phyloP scores from a whole-genome alignment of 1,139 yeast genomes.

The Geotrichum bryndzae region DNA sequence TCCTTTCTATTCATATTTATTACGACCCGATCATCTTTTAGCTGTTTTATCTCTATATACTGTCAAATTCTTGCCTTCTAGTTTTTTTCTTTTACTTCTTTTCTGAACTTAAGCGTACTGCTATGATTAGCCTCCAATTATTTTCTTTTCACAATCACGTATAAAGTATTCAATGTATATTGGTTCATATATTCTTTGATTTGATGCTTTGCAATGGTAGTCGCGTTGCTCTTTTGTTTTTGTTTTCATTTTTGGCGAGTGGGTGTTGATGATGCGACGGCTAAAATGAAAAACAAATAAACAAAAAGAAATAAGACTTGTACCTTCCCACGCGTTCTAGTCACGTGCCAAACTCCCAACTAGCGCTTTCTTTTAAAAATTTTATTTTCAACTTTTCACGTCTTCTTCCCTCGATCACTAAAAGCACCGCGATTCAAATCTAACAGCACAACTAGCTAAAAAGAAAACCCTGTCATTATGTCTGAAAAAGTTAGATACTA shows the following conservation, averaged over 20 bases:
- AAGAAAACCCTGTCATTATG: slow-evolving; percentile 37
- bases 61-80: neutral
- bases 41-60: neutral
- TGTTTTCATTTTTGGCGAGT: too few relatives aligned
- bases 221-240: neutral
- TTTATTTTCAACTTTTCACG: neutral
- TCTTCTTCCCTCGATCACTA: neutral
- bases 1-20: neutral
- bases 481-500: slow-evolving; percentile 71
- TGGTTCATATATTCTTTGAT: neutral
- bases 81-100: neutral
- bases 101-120: too few relatives aligned
- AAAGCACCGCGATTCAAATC: neutral
- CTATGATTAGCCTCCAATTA: too few relatives aligned
- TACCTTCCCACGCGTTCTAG: neutral
- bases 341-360: neutral
- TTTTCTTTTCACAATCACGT: neutral
- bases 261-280: neutral
- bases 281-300: neutral
- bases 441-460: neutral
- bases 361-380: neutral
- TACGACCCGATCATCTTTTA: neutral
- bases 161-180: neutral
- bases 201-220: neutral
- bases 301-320: neutral